A percentile compares a stretch with the other conserved stretches of the same genome.
Evolutionary conservation across 2,329 filamentous ascomycete species (phyloP).

Genomic region (Aspergillus piperis): DNA sequence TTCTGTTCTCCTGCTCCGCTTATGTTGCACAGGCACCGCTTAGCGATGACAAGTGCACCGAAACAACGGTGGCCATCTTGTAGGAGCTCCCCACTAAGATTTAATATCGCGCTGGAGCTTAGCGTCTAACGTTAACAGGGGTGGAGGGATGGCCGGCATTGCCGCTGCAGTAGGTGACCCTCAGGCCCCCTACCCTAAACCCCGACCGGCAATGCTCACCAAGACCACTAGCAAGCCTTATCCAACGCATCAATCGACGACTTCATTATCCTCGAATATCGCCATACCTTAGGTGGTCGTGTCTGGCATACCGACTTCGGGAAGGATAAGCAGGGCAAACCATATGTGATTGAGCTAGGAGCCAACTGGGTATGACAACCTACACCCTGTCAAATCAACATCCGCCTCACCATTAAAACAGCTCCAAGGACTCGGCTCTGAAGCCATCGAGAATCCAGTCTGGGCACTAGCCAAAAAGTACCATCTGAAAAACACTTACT

Average conservation of each 20-base stretch:
- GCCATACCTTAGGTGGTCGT: slow-evolving; percentile 63
- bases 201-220: slow-evolving; percentile 4
- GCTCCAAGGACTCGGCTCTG: slow-evolving; percentile 45
- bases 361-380: slow-evolving; percentile 61
- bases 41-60: slow-evolving; percentile 26
- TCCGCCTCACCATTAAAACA: slow-evolving; percentile 13
- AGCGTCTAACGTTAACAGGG: slow-evolving; percentile 31
- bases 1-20: slow-evolving; percentile 1
- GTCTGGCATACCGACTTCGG: slow-evolving; percentile 62
- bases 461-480: slow-evolving; percentile 63
- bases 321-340: slow-evolving; percentile 50
- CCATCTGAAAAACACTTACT: slow-evolving; percentile 57
- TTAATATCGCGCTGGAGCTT: background rate
- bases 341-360: slow-evolving; percentile 64
- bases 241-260: slow-evolving; percentile 62
- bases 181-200: background rate
- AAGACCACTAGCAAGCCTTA: slow-evolving; percentile 54
- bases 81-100: slow-evolving; percentile 18
- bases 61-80: slow-evolving; percentile 39
- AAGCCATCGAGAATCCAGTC: slow-evolving; percentile 54
- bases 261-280: slow-evolving; percentile 67
- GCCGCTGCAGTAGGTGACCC: slow-evolving; percentile 55
- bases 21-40: slow-evolving; percentile 23
- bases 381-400: background rate
- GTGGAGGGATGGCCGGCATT: slow-evolving; percentile 64